These are phyloP conservation scores for Neofusicoccum cordaticola DNA, from an alignment of 2,329 filamentous ascomycete species.

Conservation along the genomic window DNA sequence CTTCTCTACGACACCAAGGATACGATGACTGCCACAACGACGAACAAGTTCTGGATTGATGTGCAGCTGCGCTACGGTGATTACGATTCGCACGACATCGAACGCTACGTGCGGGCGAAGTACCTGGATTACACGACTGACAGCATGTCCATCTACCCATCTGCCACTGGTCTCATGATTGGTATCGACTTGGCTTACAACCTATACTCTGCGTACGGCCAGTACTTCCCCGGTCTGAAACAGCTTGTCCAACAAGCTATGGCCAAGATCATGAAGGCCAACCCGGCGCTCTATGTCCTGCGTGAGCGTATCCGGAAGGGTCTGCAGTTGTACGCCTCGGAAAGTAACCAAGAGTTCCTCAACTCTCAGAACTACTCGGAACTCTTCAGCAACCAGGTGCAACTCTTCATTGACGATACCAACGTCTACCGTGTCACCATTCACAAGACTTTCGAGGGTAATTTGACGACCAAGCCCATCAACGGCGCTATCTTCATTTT, in stretches of 20 bases:
- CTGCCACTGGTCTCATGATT: conserved; percentile 94
- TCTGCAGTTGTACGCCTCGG: conserved; percentile 94
- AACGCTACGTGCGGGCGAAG: conserved; percentile 94
- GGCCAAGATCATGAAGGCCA: conserved; percentile 99
- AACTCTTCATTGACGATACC: conserved; percentile 98
- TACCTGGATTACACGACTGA: conserved; percentile 99
- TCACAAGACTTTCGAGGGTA: conserved; percentile 99
- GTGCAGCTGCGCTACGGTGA: conserved; percentile 95
- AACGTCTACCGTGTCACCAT: conserved; percentile 99
- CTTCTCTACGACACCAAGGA: conserved; percentile 96
- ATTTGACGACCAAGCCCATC: conserved; percentile 98
- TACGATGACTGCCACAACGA: conserved; percentile 85
- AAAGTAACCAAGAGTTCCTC: conserved; percentile 98
- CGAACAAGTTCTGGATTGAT: conserved; percentile 99
- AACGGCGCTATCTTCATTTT: conserved; percentile 99
- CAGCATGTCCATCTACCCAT: conserved; percentile 98
- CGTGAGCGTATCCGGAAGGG: conserved; percentile 98
- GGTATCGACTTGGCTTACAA: conserved; percentile 98
- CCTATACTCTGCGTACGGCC: conserved; percentile 94
- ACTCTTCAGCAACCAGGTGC: conserved; percentile 97
- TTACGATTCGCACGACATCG: conserved; percentile 98
- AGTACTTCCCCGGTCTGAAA: conserved; percentile 98
- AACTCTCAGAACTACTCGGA: conserved; percentile 99
- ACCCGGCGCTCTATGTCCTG: conserved; percentile 91
- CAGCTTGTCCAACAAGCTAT: conserved; percentile 95